Evolutionary conservation across 2,329 filamentous ascomycete genomes (phyloP).

Genomic region (Diaporthe velutina): DNA sequence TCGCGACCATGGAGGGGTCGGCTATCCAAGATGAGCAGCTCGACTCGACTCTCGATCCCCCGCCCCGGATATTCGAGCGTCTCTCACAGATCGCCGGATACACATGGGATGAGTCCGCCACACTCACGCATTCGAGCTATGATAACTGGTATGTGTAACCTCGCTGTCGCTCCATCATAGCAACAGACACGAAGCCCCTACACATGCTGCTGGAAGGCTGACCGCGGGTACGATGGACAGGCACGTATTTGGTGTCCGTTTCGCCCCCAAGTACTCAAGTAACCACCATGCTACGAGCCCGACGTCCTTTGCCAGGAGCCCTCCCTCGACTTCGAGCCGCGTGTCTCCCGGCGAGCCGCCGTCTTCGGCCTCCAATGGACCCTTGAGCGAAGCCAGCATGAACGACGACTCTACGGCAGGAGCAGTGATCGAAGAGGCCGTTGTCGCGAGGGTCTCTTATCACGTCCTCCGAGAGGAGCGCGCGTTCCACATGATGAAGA

Average conservation of each 20-base stretch:
- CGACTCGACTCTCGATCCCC: constrained; percentile 66
- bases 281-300: constrained; percentile 58
- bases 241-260: constrained; percentile 76
- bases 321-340: constrained; percentile 56
- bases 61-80: constrained; percentile 78
- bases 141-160: constrained; percentile 79
- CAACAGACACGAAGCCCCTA: neutral
- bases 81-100: constrained; percentile 81
- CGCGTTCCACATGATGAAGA: constrained; percentile 86
- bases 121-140: constrained; percentile 77
- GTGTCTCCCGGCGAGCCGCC: constrained; percentile 56
- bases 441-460: constrained; percentile 86
- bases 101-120: constrained; percentile 77
- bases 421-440: constrained; percentile 71
- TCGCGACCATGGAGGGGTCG: constrained; percentile 64
- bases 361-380: constrained; percentile 42
- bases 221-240: constrained; percentile 50
- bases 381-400: constrained; percentile 34
- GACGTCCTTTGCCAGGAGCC: constrained; percentile 54
- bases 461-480: constrained; percentile 88
- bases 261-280: constrained; percentile 60
- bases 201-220: constrained; percentile 22
- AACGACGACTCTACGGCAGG: constrained; percentile 49
- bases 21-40: constrained; percentile 63
- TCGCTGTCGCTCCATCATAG: constrained; percentile 6